Percentiles rank a stretch among this genome's conserved stretches.
Evolutionary conservation across 1,284 basidiomycete genomes (phyloP).

Genomic region (Leccinum cinnamomeum): DNA sequence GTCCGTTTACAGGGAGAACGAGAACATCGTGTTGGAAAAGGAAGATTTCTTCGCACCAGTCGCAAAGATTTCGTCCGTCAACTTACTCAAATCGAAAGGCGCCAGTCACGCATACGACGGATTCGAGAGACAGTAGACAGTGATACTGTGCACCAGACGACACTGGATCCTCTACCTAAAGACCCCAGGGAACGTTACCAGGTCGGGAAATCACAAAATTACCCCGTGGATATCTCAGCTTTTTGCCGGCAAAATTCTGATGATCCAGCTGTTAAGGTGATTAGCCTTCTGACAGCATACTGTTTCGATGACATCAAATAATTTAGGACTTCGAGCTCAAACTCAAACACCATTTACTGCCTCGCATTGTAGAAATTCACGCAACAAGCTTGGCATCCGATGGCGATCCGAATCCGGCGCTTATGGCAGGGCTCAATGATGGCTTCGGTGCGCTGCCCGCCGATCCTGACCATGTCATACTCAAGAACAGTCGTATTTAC

Average conservation of each 20-base stretch:
- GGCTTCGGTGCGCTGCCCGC: accelerated
- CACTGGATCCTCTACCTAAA: background rate
- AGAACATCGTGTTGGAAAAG: background rate
- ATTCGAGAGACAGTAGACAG: background rate
- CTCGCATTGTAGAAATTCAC: background rate
- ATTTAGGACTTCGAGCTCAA: background rate
- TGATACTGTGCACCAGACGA: background rate
- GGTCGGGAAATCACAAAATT: background rate
- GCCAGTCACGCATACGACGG: background rate
- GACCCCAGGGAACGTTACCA: background rate
- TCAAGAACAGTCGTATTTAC: background rate
- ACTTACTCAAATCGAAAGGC: background rate
- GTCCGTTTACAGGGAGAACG: background rate
- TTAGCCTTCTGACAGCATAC: accelerated
- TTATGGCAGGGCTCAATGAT: background rate
- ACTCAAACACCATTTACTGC: background rate
- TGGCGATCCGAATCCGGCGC: background rate
- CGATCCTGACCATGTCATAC: background rate
- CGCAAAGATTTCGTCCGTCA: background rate
- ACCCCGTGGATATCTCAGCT: background rate
- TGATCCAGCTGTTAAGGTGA: background rate
- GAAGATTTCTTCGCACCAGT: background rate
- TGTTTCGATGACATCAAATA: background rate
- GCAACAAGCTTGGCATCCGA: accelerated
- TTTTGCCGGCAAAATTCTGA: background rate